Base-by-base conservation (phyloP, 2,329 filamentous ascomycete species). In the Ambrosiella xylebori region DNA sequence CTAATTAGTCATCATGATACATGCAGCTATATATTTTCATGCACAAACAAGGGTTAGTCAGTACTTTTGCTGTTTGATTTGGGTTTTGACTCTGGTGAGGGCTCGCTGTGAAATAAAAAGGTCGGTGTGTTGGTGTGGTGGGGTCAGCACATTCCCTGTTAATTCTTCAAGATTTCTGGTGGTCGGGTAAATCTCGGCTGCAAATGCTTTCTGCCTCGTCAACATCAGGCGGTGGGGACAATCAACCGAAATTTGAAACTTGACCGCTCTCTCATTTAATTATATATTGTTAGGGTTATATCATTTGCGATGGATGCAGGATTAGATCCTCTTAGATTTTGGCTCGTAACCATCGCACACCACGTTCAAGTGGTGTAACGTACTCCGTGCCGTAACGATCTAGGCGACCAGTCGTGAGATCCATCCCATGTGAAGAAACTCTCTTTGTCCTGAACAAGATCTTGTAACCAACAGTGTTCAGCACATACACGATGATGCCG, bases 381-480 rank as follows among this genome's bases (percentile, higher is more conserved):
- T 55, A 55, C 40, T 55, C 53, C 2, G 53, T 19, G 1, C 53
- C 53, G 44, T 55, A 38, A 19, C 53, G 38, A 55, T 55, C 53
- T 11, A 55, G 38, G 44, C 53, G 53, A 7, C 53, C 39, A 35
- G 53, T 55, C 12, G n/a, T 17, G 38, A 55, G 38, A 35, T 55
- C 53, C 53, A 55, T 55, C 11, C 44, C 53, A 44, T 44, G 11
- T n/a, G 53, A 38, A 19, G 39, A 27, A n/a, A 55, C 40, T 40
- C 53, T 35, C 37, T 44, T 55, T 15, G 53, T 44, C 38, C 27
- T 15, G 40, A 44, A 41, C 36, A 40, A 40, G 37, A 44, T n/a
- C 38, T 55, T 55, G 53, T 55, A 55, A 2, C 53, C 53, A 55
- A 55, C 17, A 7, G 27, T 55, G 17, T 55, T 55, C 13, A 55